A percentile compares a stretch with the other conserved stretches of the same genome.
These are phyloP conservation scores for Podila horticola DNA, from an alignment of 192 early-diverging fungal genomes.

Conservation along the genomic window DNA sequence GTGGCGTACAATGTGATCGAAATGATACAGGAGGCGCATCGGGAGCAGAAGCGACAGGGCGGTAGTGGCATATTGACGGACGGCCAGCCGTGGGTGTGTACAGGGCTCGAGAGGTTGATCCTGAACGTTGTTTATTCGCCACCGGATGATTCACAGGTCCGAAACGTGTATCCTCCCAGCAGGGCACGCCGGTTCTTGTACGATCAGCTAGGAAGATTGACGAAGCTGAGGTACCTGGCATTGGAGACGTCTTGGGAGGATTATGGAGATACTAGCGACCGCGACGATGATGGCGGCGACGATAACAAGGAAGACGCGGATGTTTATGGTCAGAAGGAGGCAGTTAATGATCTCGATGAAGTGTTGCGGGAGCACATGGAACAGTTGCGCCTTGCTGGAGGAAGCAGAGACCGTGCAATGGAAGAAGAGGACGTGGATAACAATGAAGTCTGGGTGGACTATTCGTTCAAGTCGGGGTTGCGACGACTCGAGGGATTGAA, in stretches of 20 bases:
- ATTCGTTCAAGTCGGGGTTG: conserved; percentile 24
- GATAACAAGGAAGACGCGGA: no score
- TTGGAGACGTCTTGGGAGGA: background rate
- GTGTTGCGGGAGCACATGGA: conserved; percentile 1
- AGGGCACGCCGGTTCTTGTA: conserved; percentile 30
- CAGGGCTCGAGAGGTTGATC: conserved; percentile 8
- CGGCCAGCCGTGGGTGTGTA: conserved; percentile 20
- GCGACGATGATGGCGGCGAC: background rate
- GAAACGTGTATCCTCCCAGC: conserved; percentile 8
- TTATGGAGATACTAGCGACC: background rate
- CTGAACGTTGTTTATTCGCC: conserved; percentile 20
- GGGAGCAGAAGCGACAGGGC: background rate
- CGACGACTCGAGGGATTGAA: conserved; percentile 4
- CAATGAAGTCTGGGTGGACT: conserved; percentile 25
- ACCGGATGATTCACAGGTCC: background rate
- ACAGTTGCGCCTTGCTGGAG: background rate
- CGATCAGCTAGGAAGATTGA: conserved; percentile 26
- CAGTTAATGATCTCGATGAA: background rate
- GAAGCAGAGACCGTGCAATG: background rate
- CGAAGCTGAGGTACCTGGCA: conserved; percentile 16
- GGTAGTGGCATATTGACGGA: background rate
- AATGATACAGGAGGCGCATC: conserved; percentile 30
- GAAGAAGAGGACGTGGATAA: background rate
- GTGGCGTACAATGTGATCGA: conserved; percentile 10
- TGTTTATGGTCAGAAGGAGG: background rate